These are phyloP conservation scores for Setaria viridis DNA, from an alignment of 202 grass and related monocot genomes.

Conservation along the genomic window DNA sequence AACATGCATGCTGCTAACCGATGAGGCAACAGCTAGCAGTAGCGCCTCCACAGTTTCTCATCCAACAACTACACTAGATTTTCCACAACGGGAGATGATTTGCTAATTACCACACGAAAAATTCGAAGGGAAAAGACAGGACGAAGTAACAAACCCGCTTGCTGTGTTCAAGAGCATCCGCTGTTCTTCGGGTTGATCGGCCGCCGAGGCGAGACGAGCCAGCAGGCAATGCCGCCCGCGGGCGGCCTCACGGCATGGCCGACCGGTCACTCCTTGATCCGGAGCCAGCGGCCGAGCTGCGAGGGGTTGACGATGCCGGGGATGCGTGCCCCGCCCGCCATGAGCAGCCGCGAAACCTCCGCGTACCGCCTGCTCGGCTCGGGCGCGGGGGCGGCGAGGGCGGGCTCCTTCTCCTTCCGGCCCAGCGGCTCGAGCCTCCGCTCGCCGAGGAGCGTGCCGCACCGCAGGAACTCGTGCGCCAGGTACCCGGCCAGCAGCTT, in stretches of 20 bases:
- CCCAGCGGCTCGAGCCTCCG: background rate
- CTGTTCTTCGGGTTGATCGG: slow-evolving; percentile 3
- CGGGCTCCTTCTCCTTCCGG: slow-evolving; percentile 41
- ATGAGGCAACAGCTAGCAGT: background rate
- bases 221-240: slow-evolving; percentile 29
- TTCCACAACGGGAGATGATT: background rate
- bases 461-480: slow-evolving; percentile 75
- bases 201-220: background rate
- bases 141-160: background rate
- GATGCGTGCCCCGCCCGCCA: slow-evolving; percentile 58
- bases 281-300: slow-evolving; percentile 74
- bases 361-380: slow-evolving; percentile 52
- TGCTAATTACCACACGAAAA: slow-evolving; percentile 30
- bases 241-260: background rate
- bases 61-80: slow-evolving; percentile 25
- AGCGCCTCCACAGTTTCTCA: background rate
- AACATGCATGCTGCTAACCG: too few relatives aligned
- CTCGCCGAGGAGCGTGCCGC: slow-evolving; percentile 70
- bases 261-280: slow-evolving; percentile 57
- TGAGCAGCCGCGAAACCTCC: slow-evolving; percentile 66
- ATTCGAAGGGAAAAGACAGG: background rate
- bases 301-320: slow-evolving; percentile 77
- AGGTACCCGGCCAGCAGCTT: slow-evolving; percentile 74
- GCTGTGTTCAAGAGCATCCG: slow-evolving; percentile 33
- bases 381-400: background rate